These are phyloP conservation scores for Phytophthora palmivora DNA, from an alignment of 352 stramenopile genomes.

Conservation along the genomic window DNA sequence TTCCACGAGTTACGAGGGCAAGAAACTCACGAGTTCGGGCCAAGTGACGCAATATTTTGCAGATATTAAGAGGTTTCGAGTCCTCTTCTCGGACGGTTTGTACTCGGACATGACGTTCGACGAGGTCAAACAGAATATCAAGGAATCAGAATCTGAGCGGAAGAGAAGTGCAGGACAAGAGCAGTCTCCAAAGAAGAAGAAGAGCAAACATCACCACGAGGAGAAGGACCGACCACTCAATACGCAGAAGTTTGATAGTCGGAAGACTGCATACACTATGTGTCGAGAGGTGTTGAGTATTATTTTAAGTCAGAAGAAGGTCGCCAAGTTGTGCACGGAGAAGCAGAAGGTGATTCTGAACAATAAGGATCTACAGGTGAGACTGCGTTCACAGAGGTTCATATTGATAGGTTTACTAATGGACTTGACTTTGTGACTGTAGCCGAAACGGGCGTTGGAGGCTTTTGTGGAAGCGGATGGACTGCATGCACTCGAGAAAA, in stretches of 20 bases:
- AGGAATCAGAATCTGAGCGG: slow-evolving; percentile 10
- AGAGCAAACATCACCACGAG: slow-evolving; percentile 28
- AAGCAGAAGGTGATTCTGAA: slow-evolving; percentile 63
- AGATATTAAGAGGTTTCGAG: slow-evolving; percentile 48
- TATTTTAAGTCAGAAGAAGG: slow-evolving; percentile 60
- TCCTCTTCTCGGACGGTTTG: slow-evolving; percentile 52
- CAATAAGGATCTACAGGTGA: slow-evolving; percentile 70
- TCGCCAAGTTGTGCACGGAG: slow-evolving; percentile 52
- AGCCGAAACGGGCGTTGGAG: slow-evolving; percentile 63
- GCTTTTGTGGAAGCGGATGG: slow-evolving; percentile 72
- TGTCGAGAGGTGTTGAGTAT: slow-evolving; percentile 56
- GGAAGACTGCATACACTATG: slow-evolving; percentile 54
- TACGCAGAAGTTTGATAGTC: slow-evolving; percentile 55
- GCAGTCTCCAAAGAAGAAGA: slow-evolving; percentile 25
- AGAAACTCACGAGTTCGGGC: slow-evolving; percentile 42
- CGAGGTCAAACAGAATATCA: slow-evolving; percentile 35
- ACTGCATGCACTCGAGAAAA: slow-evolving; percentile 54
- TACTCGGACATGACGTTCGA: slow-evolving; percentile 56
- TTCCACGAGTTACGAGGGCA: slow-evolving; percentile 57
- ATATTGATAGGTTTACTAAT: neutral
- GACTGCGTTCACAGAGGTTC: neutral
- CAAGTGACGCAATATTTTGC: slow-evolving; percentile 59
- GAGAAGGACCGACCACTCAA: slow-evolving; percentile 42
- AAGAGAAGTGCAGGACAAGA: slow-evolving; percentile 28
- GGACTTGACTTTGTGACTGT: neutral